Evolutionary conservation across 2,329 filamentous ascomycete species (phyloP).

Genomic region (Fusarium subglutinans): DNA sequence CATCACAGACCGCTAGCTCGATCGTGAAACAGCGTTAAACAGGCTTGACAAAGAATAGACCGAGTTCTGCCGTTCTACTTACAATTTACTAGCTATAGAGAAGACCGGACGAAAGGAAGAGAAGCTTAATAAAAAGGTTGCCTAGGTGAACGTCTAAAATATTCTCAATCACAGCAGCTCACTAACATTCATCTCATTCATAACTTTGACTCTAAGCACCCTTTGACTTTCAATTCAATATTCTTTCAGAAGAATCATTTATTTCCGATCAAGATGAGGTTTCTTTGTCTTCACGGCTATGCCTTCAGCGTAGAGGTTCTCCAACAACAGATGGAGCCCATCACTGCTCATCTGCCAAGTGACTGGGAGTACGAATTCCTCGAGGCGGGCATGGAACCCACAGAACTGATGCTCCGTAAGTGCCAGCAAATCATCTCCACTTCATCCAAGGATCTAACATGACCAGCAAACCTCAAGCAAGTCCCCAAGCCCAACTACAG

Average conservation of each 20-base stretch:
- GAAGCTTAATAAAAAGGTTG: not conserved
- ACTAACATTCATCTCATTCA: not conserved
- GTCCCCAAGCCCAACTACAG: not conserved
- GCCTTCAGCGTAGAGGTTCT: not conserved
- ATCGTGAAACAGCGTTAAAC: not conserved
- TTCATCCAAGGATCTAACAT: not conserved
- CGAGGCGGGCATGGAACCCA: not conserved
- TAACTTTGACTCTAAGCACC: too few species aligned
- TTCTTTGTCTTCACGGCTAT: not conserved
- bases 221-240: not conserved
- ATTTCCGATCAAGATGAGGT: not conserved
- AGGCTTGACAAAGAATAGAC: rapidly evolving
- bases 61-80: not conserved
- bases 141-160: too few species aligned
- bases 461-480: not conserved
- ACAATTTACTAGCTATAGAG: not conserved
- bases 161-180: not conserved
- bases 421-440: rapidly evolving
- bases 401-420: not conserved
- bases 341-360: not conserved
- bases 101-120: not conserved
- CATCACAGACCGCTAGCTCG: not conserved
- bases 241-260: not conserved
- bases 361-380: not conserved
- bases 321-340: not conserved